A percentile compares a stretch with the other conserved stretches of the same genome.
Conservation (phyloP, 805 yeast genomes). For the Candida maris region DNA sequence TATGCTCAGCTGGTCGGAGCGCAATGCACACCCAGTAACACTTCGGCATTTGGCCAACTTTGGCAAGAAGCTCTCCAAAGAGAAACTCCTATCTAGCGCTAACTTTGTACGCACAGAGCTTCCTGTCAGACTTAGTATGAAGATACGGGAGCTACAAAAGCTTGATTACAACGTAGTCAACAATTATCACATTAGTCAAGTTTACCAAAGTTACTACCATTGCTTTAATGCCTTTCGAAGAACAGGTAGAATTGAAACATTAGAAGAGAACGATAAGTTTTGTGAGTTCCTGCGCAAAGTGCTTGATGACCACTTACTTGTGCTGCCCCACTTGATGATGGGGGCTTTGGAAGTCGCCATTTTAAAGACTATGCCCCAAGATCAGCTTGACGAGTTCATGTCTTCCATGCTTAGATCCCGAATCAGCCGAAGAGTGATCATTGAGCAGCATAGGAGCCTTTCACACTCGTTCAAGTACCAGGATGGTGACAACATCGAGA, state of each 20-base stretch:
- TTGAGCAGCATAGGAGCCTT: constrained; percentile 85
- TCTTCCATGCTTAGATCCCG: constrained; percentile 78
- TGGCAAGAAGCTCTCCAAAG: constrained; percentile 73
- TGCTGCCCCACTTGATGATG: constrained; percentile 86
- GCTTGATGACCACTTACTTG: constrained; percentile 74
- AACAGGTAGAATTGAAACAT: constrained; percentile 59
- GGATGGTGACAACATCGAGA: constrained; percentile 40
- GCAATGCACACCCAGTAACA: constrained; percentile 83
- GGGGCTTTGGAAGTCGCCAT: constrained; percentile 84
- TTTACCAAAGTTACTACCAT: constrained; percentile 80
- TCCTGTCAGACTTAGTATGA: constrained; percentile 77
- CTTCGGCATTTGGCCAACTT: constrained; percentile 86
- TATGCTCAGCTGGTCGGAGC: constrained; percentile 56
- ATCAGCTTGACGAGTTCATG: constrained; percentile 67
- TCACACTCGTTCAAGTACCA: constrained; percentile 54
- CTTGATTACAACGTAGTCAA: constrained; percentile 81
- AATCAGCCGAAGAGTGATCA: constrained; percentile 83
- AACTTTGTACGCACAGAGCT: constrained; percentile 84
- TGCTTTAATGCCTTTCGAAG: constrained; percentile 84
- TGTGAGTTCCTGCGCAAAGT: constrained; percentile 60
- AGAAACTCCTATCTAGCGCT: constrained; percentile 77
- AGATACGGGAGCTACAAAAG: constrained; percentile 70
- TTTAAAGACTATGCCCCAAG: constrained; percentile 52
- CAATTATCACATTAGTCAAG: constrained; percentile 81
- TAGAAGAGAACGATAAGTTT: constrained; percentile 74